These are phyloP conservation scores for Kodamaea jinghongensis DNA, from an alignment of 805 yeast species.

Conservation along the genomic window DNA sequence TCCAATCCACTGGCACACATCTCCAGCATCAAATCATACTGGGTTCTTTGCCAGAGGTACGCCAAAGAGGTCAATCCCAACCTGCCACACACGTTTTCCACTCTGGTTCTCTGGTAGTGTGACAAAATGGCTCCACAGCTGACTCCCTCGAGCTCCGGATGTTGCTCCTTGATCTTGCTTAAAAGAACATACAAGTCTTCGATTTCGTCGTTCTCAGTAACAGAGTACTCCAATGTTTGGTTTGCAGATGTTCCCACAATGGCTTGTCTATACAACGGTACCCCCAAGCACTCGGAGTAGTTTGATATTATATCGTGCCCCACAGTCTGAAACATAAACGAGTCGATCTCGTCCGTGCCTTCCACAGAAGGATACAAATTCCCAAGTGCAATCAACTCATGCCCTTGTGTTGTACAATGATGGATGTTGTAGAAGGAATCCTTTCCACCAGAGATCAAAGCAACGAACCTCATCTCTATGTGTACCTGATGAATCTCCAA, in stretches of 20 bases:
- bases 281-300: conserved; percentile 68
- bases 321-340: conserved; percentile 97
- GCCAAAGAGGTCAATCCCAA: conserved; percentile 68
- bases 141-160: conserved; percentile 79
- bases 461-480: conserved; percentile 77
- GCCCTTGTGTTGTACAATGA: conserved; percentile 84
- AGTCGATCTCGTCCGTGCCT: conserved; percentile 67
- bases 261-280: conserved; percentile 72
- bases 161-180: conserved; percentile 41
- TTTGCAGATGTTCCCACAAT: conserved; percentile 65
- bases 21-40: conserved; percentile 73
- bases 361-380: conserved; percentile 65
- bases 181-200: conserved; percentile 72
- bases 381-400: conserved; percentile 80
- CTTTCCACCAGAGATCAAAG: conserved; percentile 92
- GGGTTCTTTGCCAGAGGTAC: conserved; percentile 89
- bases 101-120: conserved; percentile 91
- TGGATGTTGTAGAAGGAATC: conserved; percentile 89
- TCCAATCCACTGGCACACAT: conserved; percentile 68
- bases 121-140: conserved; percentile 96
- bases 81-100: conserved; percentile 83
- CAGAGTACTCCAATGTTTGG: conserved; percentile 63
- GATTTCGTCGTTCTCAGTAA: conserved; percentile 77
- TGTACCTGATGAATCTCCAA: background rate
- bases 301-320: conserved; percentile 75